phyloP scores from a whole-genome alignment of 352 stramenopile species.

The Phytophthora crassamura region DNA sequence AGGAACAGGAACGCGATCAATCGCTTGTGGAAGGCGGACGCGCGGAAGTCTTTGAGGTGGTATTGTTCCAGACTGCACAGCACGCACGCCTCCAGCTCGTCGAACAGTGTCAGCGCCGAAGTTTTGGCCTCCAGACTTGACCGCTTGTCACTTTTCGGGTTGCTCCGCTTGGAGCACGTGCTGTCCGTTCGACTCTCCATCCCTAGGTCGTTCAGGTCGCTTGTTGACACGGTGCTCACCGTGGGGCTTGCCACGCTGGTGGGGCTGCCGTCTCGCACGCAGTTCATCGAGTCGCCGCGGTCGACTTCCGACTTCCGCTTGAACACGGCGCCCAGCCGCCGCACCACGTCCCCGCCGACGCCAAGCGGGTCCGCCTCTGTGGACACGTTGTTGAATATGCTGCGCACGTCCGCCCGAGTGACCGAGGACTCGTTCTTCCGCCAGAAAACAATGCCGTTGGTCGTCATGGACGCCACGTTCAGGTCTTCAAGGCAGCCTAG shows the following conservation, averaged over 20 bases:
- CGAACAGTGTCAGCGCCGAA: slow-evolving; percentile 55
- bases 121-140: slow-evolving; percentile 28
- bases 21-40: slow-evolving; percentile 80
- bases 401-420: slow-evolving; percentile 38
- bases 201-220: slow-evolving; percentile 33
- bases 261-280: slow-evolving; percentile 33
- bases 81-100: slow-evolving; percentile 79
- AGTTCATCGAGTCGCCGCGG: slow-evolving; percentile 35
- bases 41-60: slow-evolving; percentile 80
- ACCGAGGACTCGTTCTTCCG: slow-evolving; percentile 55
- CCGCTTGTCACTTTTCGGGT: slow-evolving; percentile 20
- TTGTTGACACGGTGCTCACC: slow-evolving; percentile 31
- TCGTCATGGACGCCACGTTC: slow-evolving; percentile 70
- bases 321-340: slow-evolving; percentile 50
- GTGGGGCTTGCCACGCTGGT: slow-evolving; percentile 24
- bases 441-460: slow-evolving; percentile 73
- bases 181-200: slow-evolving; percentile 29
- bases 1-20: slow-evolving; percentile 93
- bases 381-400: slow-evolving; percentile 44
- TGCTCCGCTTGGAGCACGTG: slow-evolving; percentile 4
- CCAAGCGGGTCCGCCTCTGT: slow-evolving; percentile 58
- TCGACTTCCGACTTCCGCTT: slow-evolving; percentile 43
- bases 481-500: slow-evolving; percentile 62
- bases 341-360: slow-evolving; percentile 67
- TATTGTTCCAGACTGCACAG: slow-evolving; percentile 70